Base-by-base conservation (phyloP, 208 protist genomes). In the Leishmania tarentolae region DNA sequence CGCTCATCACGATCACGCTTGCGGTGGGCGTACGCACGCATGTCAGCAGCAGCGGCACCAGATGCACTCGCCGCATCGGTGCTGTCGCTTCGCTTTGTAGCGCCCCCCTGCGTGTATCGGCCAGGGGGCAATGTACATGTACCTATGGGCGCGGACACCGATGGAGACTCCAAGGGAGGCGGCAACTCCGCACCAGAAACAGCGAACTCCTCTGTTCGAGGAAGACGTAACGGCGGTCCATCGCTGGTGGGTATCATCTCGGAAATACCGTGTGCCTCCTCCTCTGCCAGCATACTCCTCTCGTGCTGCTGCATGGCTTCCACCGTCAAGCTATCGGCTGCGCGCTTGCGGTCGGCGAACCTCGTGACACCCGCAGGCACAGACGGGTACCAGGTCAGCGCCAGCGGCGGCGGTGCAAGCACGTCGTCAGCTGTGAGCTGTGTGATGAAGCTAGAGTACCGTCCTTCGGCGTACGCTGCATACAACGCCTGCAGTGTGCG, bases 351-450 rank as follows among this genome's bases (percentile, higher is more conserved):
- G 1, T 83, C 81, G 7, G 75, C 70, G 50, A 79, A 78, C 53
- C 47, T 63, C 2, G 81, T 82, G 4, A 74, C 66, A 1, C 59
- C 78, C 1, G 75, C 17, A 0, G 74, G 76, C 42, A 81, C 79
- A 13, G 28, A 19, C 44, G 83, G 83, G 74, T 90, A 86, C 87
- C 87, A 90, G n/a, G 78, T 88, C 52, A 90, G 75, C 59, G 84
- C 85, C 28, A 90, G 74, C 59, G 87, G 87, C 44, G 75, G 59
- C 13, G 87, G 79, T 24, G 86, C 86, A 40, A 90, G 80, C n/a
- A 90, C 75, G 46, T 87, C 86, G 6, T 82, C 81, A 5, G 86
- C 66, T 3, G 86, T 90, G 61, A 90, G 81, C 69, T 80, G 53
- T 37, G 68, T 69, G 40, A 79, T 37, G 57, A 86, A 86, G 66